These are phyloP conservation scores for Botrytis fragariae DNA, from an alignment of 2,329 filamentous ascomycete species.

Conservation along the genomic window DNA sequence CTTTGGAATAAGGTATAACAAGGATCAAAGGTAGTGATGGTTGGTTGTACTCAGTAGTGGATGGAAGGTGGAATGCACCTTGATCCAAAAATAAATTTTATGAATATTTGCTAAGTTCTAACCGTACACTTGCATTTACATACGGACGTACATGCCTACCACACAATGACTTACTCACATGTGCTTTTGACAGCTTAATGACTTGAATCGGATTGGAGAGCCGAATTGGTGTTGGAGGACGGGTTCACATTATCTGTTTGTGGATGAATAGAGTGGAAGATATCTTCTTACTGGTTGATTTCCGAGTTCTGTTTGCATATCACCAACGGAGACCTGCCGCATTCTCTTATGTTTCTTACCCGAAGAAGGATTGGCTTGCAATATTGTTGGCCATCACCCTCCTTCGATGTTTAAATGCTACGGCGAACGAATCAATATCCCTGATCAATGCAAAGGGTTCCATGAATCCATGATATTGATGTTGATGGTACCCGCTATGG, in stretches of 20 bases:
- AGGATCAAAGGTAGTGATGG: conserved; percentile 2
- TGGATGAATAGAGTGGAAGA: neutral
- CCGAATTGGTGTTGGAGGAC: neutral
- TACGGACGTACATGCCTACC: neutral
- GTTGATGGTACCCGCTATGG: conserved; percentile 10
- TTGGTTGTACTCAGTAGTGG: neutral
- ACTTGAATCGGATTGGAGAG: neutral
- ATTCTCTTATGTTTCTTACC: conserved; percentile 4
- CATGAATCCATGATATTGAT: neutral
- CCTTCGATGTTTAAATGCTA: neutral
- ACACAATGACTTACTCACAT: conserved; percentile 3
- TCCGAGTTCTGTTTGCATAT: neutral
- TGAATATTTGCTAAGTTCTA: neutral
- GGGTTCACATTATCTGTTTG: neutral
- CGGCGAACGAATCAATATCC: conserved; percentile 8
- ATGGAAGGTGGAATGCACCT: conserved; percentile 7
- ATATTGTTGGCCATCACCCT: conserved; percentile 3
- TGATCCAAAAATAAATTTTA: conserved; percentile 17
- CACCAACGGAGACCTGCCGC: neutral
- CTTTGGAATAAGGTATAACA: conserved; percentile 17
- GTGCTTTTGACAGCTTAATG: neutral
- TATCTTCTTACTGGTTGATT: neutral
- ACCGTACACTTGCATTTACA: neutral
- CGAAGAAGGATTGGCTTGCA: neutral
- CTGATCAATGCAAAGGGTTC: neutral